Conservation (phyloP, 2,329 filamentous ascomycete species). For the Trichoderma gracile region DNA sequence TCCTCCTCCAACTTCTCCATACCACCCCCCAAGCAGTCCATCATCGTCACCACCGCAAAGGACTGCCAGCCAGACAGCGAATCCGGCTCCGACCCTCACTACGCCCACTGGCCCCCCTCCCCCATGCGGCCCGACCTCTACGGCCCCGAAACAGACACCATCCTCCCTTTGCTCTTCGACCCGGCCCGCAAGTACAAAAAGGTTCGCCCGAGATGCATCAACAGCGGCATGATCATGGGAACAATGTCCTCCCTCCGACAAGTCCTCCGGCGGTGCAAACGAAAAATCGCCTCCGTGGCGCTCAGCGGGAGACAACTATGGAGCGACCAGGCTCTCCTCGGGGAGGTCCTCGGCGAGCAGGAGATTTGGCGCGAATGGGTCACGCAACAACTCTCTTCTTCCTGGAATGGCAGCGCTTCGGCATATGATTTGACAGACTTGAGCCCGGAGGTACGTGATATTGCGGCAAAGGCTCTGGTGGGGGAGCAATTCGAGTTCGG, state of each 20-base stretch:
- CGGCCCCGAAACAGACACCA: constrained; percentile 37
- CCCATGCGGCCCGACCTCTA: constrained; percentile 40
- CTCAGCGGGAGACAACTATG: constrained; percentile 38
- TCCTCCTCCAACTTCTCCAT: constrained; percentile 24
- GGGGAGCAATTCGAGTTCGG: constrained; percentile 42
- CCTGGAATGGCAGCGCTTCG: constrained; percentile 38
- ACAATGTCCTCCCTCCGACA: constrained; percentile 31
- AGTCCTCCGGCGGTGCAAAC: constrained; percentile 30
- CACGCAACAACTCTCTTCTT: constrained; percentile 12
- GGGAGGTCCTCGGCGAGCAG: constrained; percentile 44
- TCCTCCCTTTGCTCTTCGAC: constrained; percentile 34
- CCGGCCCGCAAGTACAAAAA: constrained; percentile 37
- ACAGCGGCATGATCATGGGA: constrained; percentile 33
- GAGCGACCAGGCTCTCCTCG: constrained; percentile 44
- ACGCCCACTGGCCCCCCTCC: constrained; percentile 42
- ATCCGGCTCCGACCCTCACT: constrained; percentile 41
- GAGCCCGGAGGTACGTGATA: constrained; percentile 28
- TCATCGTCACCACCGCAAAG: constrained; percentile 37
- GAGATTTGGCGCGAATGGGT: constrained; percentile 38
- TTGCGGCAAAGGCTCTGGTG: constrained; percentile 35
- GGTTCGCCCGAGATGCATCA: constrained; percentile 35
- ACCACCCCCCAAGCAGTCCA: constrained; percentile 32
- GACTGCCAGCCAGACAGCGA: constrained; percentile 39
- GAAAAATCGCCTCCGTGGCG: constrained; percentile 34
- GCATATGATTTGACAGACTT: constrained; percentile 26